These are phyloP conservation scores for Metschnikowia similis DNA, from an alignment of 805 yeast genomes.

Conservation along the genomic window DNA sequence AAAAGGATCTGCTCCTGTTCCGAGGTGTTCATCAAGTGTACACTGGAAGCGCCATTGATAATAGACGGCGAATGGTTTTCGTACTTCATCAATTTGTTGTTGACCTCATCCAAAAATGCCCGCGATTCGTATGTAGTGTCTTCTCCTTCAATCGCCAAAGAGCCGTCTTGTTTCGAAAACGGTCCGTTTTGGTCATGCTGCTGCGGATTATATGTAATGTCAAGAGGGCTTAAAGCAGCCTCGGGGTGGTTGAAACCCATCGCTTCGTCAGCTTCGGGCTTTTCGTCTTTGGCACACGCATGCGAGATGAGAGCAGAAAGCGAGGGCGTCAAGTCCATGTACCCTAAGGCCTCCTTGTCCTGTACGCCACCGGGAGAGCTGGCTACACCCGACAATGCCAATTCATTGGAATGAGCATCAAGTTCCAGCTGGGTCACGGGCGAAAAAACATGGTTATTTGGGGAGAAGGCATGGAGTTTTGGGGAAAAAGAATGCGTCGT, in stretches of 20 bases:
- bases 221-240: conserved; percentile 25
- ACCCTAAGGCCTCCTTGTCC: conserved; percentile 12
- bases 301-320: conserved; percentile 35
- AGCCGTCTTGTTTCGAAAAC: not conserved
- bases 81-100: conserved; percentile 5
- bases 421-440: not conserved
- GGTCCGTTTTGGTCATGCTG: not conserved
- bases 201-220: conserved; percentile 1
- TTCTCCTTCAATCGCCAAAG: not conserved
- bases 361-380: not conserved
- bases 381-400: conserved; percentile 5
- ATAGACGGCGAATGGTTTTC: conserved; percentile 13
- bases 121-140: not conserved
- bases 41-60: conserved; percentile 3
- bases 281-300: conserved; percentile 27
- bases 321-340: conserved; percentile 32
- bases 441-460: not conserved
- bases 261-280: conserved; percentile 6
- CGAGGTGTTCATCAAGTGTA: conserved; percentile 20
- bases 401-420: conserved; percentile 6
- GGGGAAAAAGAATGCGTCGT: not conserved
- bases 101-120: not conserved
- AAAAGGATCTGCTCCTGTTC: conserved; percentile 35
- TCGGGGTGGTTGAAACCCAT: conserved; percentile 12
- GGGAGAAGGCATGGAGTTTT: not conserved